Base-by-base conservation (phyloP, 371 early-diverging fungal genomes). In the Choanephora cucurbitarum region DNA sequence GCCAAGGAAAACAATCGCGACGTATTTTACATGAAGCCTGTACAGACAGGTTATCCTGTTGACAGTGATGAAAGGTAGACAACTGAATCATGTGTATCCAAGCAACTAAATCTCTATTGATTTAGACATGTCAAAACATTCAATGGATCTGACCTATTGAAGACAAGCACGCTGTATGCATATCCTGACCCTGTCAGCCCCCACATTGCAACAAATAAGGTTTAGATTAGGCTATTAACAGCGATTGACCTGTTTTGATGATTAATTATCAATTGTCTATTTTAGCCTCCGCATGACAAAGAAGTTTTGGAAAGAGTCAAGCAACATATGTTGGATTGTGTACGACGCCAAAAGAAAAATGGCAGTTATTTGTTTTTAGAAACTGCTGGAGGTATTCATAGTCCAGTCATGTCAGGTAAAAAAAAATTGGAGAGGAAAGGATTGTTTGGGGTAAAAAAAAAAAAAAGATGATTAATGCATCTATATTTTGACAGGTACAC, bases 21-120 rank as follows among this genome's bases (percentile, higher is more conserved):
- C 44, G 85, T 86, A 0, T 80, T 78, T 48, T 91, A 91, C 58
- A 40, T 91, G 37, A 93, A 93, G 52, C 93, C 93, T 2, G 85
- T 91, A 1, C 93, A 93, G 64, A 93, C 93, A 1, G 93, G 91
- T 2, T 93, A 81, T 66, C 91, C 93, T 5, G 75, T 69, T 1
- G 91, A 91, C 67, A 84, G 86, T 42, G 93, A 93, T 69, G 84
- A 85, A 53, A 83, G 89, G 85, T 85, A 71, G n/a, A n/a, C n/a
- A n/a, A n/a, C n/a, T n/a, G n/a, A n/a, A n/a, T n/a, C n/a, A n/a
- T n/a, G n/a, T n/a, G n/a, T n/a, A n/a, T n/a, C n/a, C n/a, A n/a
- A n/a, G n/a, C n/a, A n/a, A n/a, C n/a, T n/a, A n/a, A n/a, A n/a
- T n/a, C n/a, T n/a, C n/a, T n/a, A 17, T 43, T 34, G 11, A 17